Conservation (phyloP, 2,329 filamentous ascomycete species). For the Botrytis squamosa region DNA sequence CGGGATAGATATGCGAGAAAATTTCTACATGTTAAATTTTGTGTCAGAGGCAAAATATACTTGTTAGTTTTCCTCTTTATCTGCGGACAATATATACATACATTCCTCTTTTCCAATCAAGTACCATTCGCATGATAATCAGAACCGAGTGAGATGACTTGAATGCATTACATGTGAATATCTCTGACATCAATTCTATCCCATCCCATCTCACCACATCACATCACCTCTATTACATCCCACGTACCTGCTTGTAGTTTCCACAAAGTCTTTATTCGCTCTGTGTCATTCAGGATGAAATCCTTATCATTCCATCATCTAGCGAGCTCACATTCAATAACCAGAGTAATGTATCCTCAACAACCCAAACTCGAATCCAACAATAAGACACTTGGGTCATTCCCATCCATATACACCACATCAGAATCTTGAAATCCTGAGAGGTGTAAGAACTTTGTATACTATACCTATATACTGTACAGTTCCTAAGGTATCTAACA, state of each 20-base stretch:
- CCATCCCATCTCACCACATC: not conserved
- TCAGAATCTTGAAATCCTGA: too few species aligned
- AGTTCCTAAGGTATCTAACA: not conserved
- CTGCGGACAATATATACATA: not conserved
- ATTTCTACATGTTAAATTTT: not conserved
- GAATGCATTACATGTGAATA: not conserved
- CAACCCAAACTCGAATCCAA: not conserved
- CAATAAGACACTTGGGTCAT: not conserved
- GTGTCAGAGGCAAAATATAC: not conserved
- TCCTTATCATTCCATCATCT: not conserved
- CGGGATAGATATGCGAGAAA: not conserved
- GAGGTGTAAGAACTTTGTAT: not conserved
- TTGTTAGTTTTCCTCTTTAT: not conserved
- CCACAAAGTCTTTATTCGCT: not conserved
- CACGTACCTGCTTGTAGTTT: too few species aligned
- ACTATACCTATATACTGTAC: not conserved
- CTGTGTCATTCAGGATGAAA: not conserved
- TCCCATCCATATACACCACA: not conserved
- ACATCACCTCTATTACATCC: not conserved
- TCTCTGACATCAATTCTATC: too few species aligned
- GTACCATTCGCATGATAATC: not conserved
- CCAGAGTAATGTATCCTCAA: not conserved
- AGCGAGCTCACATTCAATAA: not conserved
- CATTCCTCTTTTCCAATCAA: not conserved
- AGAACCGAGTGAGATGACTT: not conserved